Evolutionary conservation across 768 basidiomycete genomes (phyloP).

Genomic region (Russula sp.): DNA sequence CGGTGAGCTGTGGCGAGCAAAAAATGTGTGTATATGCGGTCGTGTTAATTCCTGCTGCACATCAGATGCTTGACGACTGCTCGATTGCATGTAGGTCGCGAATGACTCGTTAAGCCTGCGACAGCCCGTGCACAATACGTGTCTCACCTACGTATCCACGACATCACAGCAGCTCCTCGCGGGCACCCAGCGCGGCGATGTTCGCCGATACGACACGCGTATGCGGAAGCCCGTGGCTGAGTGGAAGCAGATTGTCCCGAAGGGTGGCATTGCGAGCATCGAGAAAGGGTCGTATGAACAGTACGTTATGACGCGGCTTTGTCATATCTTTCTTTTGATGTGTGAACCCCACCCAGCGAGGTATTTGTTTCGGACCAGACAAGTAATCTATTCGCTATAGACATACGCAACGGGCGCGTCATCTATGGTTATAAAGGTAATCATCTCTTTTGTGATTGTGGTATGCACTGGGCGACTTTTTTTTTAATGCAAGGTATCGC

Average conservation of each 20-base stretch:
- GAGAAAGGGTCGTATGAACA: constrained; percentile 60
- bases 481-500: constrained; percentile 52
- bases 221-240: constrained; percentile 63
- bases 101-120: constrained; percentile 74
- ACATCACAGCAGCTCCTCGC: constrained; percentile 54
- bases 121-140: constrained; percentile 73
- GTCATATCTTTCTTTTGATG: not conserved
- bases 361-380: constrained; percentile 66
- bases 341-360: constrained; percentile 48
- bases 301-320: constrained; percentile 42
- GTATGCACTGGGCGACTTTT: not conserved
- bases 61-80: not conserved
- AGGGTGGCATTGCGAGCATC: constrained; percentile 54
- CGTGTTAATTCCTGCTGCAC: not conserved
- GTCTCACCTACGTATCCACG: constrained; percentile 54
- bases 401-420: constrained; percentile 63
- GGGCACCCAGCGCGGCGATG: constrained; percentile 72
- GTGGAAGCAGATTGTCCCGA: constrained; percentile 56
- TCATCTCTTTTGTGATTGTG: no score
- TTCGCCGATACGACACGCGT: constrained; percentile 76
- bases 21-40: constrained; percentile 52
- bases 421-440: constrained; percentile 67
- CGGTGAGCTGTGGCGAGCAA: constrained; percentile 81
- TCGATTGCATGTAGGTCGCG: constrained; percentile 47
- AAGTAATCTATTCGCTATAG: constrained; percentile 60